A percentile compares a stretch with the other conserved stretches of the same genome.
phyloP scores from a whole-genome alignment of 345 rosid genomes.

The Sonneratia caseolaris region DNA sequence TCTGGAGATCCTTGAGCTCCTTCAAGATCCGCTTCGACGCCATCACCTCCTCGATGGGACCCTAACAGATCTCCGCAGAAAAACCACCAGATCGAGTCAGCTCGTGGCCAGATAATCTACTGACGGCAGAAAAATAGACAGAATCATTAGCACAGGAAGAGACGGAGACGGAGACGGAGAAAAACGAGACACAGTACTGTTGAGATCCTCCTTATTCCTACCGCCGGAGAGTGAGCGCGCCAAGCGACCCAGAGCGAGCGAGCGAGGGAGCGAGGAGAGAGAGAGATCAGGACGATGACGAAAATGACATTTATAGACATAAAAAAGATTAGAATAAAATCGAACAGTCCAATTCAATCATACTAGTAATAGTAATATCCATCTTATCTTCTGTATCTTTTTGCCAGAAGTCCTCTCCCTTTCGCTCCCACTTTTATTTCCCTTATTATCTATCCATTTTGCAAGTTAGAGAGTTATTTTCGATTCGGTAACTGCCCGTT shows the following conservation, averaged over 20 bases:
- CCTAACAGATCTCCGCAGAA: constrained; percentile 10
- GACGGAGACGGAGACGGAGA: not conserved
- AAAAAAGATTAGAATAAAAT: not conserved
- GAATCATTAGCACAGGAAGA: not conserved
- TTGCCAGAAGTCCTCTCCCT: too few species aligned
- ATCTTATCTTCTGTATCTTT: too few species aligned
- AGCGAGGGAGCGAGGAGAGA: too few species aligned
- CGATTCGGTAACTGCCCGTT: too few species aligned
- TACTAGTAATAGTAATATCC: not conserved
- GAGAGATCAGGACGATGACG: not conserved
- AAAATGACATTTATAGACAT: not conserved
- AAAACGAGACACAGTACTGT: not conserved
- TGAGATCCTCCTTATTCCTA: not conserved
- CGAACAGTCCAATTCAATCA: not conserved
- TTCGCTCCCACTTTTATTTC: too few species aligned
- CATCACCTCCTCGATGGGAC: constrained; percentile 23
- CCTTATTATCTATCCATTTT: too few species aligned
- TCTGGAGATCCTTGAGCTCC: constrained; percentile 81
- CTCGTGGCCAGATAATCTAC: not conserved
- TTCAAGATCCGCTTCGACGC: constrained; percentile 87
- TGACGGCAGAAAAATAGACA: not conserved
- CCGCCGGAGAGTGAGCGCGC: not conserved
- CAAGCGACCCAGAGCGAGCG: too few species aligned
- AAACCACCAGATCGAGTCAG: constrained; percentile 26
- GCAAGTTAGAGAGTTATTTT: too few species aligned